These are phyloP conservation scores for Clarireedia sp. DNA, from an alignment of 2,329 filamentous ascomycete genomes.

Conservation along the genomic window DNA sequence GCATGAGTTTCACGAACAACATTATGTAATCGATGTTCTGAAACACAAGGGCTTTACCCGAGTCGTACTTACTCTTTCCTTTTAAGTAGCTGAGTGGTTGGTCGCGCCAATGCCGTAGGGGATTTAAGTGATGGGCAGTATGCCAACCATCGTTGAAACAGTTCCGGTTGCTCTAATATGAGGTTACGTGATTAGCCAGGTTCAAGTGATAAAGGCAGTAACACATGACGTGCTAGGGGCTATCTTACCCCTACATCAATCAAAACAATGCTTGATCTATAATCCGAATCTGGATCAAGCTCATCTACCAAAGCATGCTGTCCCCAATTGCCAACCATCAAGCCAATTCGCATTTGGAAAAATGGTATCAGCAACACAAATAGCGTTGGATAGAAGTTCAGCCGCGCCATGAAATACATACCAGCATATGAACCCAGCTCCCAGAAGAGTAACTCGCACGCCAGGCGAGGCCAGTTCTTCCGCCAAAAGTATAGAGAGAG, in stretches of 20 bases:
- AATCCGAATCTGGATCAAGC: slow-evolving; percentile 68
- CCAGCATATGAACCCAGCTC: slow-evolving; percentile 52
- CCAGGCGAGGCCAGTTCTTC: slow-evolving; percentile 49
- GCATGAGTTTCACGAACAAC: slow-evolving; percentile 60
- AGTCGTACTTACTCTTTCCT: slow-evolving; percentile 57
- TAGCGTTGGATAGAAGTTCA: slow-evolving; percentile 42
- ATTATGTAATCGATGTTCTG: slow-evolving; percentile 76
- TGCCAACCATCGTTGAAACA: slow-evolving; percentile 82
- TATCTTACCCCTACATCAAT: slow-evolving; percentile 65
- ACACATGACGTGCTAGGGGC: not conserved
- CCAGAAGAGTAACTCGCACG: slow-evolving; percentile 48
- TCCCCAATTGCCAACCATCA: slow-evolving; percentile 82
- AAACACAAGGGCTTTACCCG: slow-evolving; percentile 65
- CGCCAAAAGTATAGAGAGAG: slow-evolving; percentile 65
- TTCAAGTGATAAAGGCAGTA: not conserved
- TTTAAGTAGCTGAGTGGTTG: slow-evolving; percentile 67
- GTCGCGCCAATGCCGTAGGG: slow-evolving; percentile 71
- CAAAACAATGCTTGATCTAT: slow-evolving; percentile 68
- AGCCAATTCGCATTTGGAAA: slow-evolving; percentile 54
- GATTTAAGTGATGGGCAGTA: slow-evolving; percentile 74
- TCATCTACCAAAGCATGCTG: slow-evolving; percentile 77
- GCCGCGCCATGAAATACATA: slow-evolving; percentile 44
- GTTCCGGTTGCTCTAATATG: slow-evolving; percentile 62
- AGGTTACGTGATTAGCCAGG: slow-evolving; percentile 10
- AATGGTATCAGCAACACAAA: slow-evolving; percentile 63